Evolutionary conservation across 345 rosid species (phyloP), one percentile per base, ranked within the genome.

Genomic region (Turritis glabra): DNA sequence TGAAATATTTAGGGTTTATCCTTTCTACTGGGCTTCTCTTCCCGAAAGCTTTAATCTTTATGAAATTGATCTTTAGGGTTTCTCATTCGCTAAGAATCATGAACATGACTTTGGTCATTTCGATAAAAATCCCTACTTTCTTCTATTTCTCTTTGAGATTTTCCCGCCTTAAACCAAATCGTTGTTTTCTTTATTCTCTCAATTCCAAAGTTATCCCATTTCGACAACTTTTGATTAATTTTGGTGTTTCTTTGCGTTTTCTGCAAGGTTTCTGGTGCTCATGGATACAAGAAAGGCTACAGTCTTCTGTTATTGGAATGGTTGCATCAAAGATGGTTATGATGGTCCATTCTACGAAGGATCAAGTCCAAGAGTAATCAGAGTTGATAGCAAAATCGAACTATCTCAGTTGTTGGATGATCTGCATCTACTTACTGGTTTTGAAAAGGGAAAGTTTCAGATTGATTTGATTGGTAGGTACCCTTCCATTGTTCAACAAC

Each of bases 321-420:
- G 65, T 5, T 21, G 65, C 1, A 30, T 69, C 0, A 69, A 69
- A 69, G 74, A 57, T 69, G 74, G 65, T 10, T 26, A 8, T 29
- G 73, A 69, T 29, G 73, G 73, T 69, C 73, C 73, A 19, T 69
- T 69, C 25, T 69, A 69, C 8, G 5, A 69, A 69, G 74, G 65
- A 5, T 57, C 74, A 14, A 44, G 5, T 29, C 74, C 74, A 22
- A 57, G 65, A 69, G 74, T 30, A 0, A 69, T 69, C 22, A 69
- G 46, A 69, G 65, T 57, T 57, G 65, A 69, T 19, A 56, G 46
- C 23, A 56, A 21, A 23, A 69, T 17, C 0, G 14, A 44, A 43
- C 26, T 69, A 57, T 12, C 54, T 4, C 25, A 22, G 3, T 21
- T 57, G 25, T 30, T 69, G 46, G 53, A 69, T 14, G 65, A 69